A percentile compares a stretch with the other conserved stretches of the same genome.
Conservation (phyloP, 306 rosid genomes). For the Castanopsis chinensis region DNA sequence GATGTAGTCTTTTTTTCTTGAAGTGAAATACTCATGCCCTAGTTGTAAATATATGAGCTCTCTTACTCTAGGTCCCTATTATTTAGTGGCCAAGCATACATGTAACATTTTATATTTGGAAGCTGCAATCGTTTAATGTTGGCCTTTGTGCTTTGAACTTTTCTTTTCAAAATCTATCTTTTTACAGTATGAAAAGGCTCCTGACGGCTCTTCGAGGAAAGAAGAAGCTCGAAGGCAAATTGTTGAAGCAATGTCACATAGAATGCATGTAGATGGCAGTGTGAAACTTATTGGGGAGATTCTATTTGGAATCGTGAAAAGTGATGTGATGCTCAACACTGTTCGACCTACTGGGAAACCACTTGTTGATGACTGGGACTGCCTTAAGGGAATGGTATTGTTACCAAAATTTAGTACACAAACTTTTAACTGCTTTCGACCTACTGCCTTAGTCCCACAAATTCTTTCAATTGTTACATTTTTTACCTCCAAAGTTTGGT, state of each 20-base stretch:
- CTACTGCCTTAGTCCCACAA: no score
- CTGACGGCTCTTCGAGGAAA: constrained; percentile 74
- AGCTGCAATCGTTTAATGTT: neutral
- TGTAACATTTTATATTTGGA: neutral
- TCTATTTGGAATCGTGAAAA: constrained; percentile 74
- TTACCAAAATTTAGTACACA: no score
- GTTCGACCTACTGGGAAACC: constrained; percentile 64
- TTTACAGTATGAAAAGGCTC: constrained; percentile 74
- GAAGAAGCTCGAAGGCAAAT: constrained; percentile 76
- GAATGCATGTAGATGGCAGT: constrained; percentile 77
- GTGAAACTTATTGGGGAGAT: constrained; percentile 69
- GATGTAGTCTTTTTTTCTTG: neutral
- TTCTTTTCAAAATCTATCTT: constrained; percentile 8
- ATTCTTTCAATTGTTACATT: no score
- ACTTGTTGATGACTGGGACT: constrained; percentile 85
- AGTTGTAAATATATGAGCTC: neutral
- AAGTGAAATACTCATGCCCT: neutral
- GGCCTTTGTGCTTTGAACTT: constrained; percentile 3
- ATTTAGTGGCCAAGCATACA: neutral
- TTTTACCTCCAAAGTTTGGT: no score
- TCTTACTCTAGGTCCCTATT: neutral
- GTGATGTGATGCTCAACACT: constrained; percentile 51
- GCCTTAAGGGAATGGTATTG: constrained; percentile 69
- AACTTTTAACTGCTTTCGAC: no score
- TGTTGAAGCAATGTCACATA: constrained; percentile 84